Percentiles rank a stretch among this genome's conserved stretches.
phyloP scores from a whole-genome alignment of 768 basidiomycete genomes.

The Hygrophorus pudorinus region DNA sequence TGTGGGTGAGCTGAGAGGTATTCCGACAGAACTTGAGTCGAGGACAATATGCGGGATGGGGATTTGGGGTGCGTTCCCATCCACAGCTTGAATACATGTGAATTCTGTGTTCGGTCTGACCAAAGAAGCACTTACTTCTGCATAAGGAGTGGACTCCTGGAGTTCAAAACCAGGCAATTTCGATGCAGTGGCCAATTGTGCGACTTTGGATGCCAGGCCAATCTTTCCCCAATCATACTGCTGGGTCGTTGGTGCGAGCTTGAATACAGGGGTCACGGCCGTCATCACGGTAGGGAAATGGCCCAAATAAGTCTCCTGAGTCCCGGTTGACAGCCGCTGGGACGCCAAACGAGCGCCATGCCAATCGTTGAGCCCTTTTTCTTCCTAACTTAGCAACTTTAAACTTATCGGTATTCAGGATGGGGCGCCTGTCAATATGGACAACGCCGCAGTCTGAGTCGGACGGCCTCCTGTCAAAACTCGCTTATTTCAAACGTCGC shows the following conservation, averaged over 20 bases:
- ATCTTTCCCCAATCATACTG: slow-evolving; percentile 94
- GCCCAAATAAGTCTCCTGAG: no score
- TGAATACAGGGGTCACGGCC: slow-evolving; percentile 74
- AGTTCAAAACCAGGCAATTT: slow-evolving; percentile 55
- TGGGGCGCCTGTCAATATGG: no score
- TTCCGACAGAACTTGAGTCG: slow-evolving; percentile 37
- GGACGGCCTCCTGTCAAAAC: no score
- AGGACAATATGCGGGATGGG: slow-evolving; percentile 30
- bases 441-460: no score
- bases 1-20: slow-evolving; percentile 57
- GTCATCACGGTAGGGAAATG: no score
- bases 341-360: no score
- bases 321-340: no score
- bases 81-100: slow-evolving; percentile 61
- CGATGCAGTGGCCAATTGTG: slow-evolving; percentile 62
- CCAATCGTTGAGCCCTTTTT: no score
- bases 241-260: slow-evolving; percentile 75
- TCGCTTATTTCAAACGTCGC: no score
- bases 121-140: slow-evolving; percentile 56
- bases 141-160: slow-evolving; percentile 72
- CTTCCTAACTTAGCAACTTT: slow-evolving; percentile 3
- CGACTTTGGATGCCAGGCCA: slow-evolving; percentile 76
- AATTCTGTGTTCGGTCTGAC: background rate
- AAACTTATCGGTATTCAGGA: no score
- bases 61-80: slow-evolving; percentile 92